Percentiles rank a stretch among this genome's conserved stretches.
These are phyloP conservation scores for Chlamydomonas incerta DNA, from an alignment of 139 green algal genomes.

Conservation along the genomic window DNA sequence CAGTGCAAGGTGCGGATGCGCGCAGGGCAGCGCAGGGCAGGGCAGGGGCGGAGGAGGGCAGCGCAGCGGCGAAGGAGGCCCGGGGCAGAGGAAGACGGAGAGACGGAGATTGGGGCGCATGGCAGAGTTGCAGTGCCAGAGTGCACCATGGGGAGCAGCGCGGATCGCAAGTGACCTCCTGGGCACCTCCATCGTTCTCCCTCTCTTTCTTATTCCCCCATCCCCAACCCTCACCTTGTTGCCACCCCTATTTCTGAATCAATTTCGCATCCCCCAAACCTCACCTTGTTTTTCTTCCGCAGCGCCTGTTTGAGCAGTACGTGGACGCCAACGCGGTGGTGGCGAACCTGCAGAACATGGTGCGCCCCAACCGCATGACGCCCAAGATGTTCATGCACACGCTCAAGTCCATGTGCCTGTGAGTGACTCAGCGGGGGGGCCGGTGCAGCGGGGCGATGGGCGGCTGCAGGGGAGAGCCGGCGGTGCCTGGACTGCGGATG, in stretches of 20 bases:
- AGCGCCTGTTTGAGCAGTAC: slow-evolving; percentile 77
- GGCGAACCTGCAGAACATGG: neutral
- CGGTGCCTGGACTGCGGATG: too few species aligned
- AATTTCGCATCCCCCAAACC: too few species aligned
- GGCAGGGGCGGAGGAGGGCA: neutral
- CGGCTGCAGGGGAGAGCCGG: too few species aligned
- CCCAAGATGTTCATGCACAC: slow-evolving; percentile 87
- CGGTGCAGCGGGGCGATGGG: too few species aligned
- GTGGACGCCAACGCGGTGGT: slow-evolving; percentile 60
- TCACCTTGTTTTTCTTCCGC: neutral
- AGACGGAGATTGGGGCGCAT: too few species aligned
- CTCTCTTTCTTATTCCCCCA: neutral
- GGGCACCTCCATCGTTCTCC: neutral
- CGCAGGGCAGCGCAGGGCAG: too few species aligned
- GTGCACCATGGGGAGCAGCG: too few species aligned
- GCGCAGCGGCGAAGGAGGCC: neutral
- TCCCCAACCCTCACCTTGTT: neutral
- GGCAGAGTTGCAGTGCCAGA: too few species aligned
- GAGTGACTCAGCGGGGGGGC: too few species aligned
- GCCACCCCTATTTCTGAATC: too few species aligned
- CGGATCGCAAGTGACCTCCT: too few species aligned
- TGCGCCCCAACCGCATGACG: slow-evolving; percentile 63
- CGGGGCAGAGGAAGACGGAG: too few species aligned
- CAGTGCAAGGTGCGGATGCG: slow-evolving; percentile 69
- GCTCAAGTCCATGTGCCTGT: slow-evolving; percentile 73